Evolutionary conservation across 108 stramenopile genomes (phyloP).

Genomic region (Epipyxis sp.): DNA sequence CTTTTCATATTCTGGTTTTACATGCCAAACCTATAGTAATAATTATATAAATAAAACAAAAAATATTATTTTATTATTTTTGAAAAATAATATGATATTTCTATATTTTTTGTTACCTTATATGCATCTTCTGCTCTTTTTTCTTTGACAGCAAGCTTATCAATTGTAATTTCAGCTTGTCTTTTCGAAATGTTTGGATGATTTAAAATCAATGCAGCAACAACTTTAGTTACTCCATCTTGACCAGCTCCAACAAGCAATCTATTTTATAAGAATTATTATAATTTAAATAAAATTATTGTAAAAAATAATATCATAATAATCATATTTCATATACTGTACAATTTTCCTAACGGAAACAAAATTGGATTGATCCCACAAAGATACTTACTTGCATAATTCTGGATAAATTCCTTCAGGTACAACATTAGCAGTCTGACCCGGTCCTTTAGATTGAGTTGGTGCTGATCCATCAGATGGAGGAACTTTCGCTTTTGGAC

Average conservation of each 20-base stretch:
- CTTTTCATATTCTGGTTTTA: conserved; percentile 4
- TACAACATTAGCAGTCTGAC: neutral
- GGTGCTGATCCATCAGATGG: neutral
- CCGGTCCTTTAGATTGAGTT: too few species aligned
- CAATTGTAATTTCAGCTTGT: conserved; percentile 14
- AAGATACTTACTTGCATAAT: conserved; percentile 4
- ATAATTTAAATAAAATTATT: too few species aligned
- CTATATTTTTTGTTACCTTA: too few species aligned
- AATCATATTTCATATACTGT: too few species aligned
- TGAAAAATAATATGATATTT: too few species aligned
- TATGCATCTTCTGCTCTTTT: conserved; percentile 2
- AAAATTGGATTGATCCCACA: neutral
- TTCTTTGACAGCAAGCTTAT: conserved; percentile 1
- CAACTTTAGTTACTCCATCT: conserved; percentile 24
- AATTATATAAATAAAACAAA: too few species aligned
- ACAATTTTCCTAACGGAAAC: too few species aligned
- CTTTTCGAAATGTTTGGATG: neutral
- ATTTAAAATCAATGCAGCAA: neutral
- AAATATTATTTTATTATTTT: too few species aligned
- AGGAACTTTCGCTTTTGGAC: neutral
- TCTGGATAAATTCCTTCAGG: conserved; percentile 22
- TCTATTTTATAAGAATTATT: neutral
- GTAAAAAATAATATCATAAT: too few species aligned
- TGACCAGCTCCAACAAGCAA: neutral
- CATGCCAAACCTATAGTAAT: conserved; percentile 24